Percentiles rank a stretch among this genome's conserved stretches.
Evolutionary conservation across 2,329 filamentous ascomycete species (phyloP).

Genomic region (Aspergillus glaucus): DNA sequence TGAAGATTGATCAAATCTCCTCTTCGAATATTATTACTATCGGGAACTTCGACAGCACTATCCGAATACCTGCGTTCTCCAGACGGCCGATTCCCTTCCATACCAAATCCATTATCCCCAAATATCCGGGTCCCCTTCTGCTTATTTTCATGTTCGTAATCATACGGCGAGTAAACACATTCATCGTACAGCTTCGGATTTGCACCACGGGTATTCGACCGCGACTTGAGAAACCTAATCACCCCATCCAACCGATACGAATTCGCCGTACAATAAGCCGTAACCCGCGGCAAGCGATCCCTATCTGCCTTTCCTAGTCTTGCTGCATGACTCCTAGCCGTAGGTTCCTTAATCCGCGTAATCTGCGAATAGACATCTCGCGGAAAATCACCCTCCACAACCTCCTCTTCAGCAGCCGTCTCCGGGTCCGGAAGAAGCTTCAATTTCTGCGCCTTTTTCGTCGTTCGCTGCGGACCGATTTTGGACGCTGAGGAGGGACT

Average conservation of each 20-base stretch:
- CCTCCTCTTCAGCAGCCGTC: conserved; percentile 71
- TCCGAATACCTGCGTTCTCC: conserved; percentile 64
- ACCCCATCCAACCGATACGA: conserved; percentile 84
- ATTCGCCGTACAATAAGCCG: conserved; percentile 92
- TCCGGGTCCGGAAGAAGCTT: conserved; percentile 94
- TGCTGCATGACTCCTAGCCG: conserved; percentile 83
- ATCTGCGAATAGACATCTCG: conserved; percentile 97
- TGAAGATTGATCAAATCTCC: conserved; percentile 61
- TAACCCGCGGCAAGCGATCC: conserved; percentile 79
- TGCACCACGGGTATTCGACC: conserved; percentile 67
- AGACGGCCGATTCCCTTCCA: conserved; percentile 22
- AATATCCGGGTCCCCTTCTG: conserved; percentile 23
- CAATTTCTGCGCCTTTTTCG: conserved; percentile 91
- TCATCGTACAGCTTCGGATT: conserved; percentile 93
- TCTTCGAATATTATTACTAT: conserved; percentile 49
- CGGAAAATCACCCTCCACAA: conserved; percentile 78
- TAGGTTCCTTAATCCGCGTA: conserved; percentile 94
- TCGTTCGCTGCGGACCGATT: conserved; percentile 89
- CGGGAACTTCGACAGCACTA: conserved; percentile 61
- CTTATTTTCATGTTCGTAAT: conserved; percentile 57
- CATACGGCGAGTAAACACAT: conserved; percentile 93
- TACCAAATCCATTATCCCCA: conserved; percentile 30
- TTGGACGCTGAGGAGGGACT: conserved; percentile 51
- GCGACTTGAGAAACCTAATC: conserved; percentile 84
- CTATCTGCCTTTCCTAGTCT: conserved; percentile 89